Percentiles rank a stretch among this genome's conserved stretches.
Evolutionary conservation across 495 filamentous ascomycete species (phyloP).

Genomic region (Podospora pseudocomata): DNA sequence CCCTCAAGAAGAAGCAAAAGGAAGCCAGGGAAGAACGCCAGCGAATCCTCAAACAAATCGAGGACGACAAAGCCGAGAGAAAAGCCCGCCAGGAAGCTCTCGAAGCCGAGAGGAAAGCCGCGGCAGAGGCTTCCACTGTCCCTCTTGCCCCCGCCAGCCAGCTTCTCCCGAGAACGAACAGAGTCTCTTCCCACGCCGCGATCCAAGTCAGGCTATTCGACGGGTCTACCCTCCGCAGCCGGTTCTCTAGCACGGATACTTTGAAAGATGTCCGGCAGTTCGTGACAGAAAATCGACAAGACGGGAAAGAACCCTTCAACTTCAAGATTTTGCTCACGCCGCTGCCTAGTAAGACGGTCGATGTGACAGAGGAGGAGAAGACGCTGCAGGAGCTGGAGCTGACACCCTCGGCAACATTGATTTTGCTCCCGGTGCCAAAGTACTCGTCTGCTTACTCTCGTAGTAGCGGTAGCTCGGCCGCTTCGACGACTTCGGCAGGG

Average conservation of each 20-base stretch:
- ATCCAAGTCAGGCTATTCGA: constrained; percentile 84
- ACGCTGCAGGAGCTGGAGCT: constrained; percentile 64
- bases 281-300: constrained; percentile 57
- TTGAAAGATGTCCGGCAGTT: constrained; percentile 72
- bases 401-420: constrained; percentile 73
- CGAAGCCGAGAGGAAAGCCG: constrained; percentile 37
- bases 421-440: constrained; percentile 53
- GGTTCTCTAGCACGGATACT: constrained; percentile 61
- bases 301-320: constrained; percentile 57
- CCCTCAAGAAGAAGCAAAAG: constrained; percentile 48
- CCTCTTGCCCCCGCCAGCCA: constrained; percentile 22
- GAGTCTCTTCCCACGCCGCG: constrained; percentile 47
- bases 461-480: constrained; percentile 42
- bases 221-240: constrained; percentile 69
- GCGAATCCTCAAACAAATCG: constrained; percentile 58
- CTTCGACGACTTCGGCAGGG: constrained; percentile 48
- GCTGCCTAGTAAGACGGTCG: constrained; percentile 66
- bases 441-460: background rate
- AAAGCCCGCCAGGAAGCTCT: constrained; percentile 48
- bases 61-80: constrained; percentile 65
- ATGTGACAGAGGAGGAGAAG: constrained; percentile 67
- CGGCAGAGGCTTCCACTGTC: background rate
- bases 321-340: constrained; percentile 85
- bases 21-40: constrained; percentile 57
- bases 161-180: constrained; percentile 16